Percentiles rank a stretch among this genome's conserved stretches.
Evolutionary conservation across 371 early-diverging fungal species (phyloP).

Genomic region (Actinomortierella ambigua): DNA sequence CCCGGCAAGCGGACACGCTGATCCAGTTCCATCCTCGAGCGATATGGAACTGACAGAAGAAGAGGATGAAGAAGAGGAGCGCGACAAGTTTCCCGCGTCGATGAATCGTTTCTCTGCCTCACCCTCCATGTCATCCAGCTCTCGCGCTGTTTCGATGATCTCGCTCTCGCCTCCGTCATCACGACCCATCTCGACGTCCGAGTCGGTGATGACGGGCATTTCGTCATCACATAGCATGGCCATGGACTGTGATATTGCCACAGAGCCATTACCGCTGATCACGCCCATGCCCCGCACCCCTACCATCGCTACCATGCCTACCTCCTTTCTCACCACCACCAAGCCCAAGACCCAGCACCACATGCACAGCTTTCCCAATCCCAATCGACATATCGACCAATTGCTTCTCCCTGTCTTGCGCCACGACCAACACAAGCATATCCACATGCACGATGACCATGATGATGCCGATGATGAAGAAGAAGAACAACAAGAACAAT

Average conservation of each 20-base stretch:
- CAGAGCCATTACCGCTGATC: too few relatives aligned
- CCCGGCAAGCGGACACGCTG: not conserved
- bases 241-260: not conserved
- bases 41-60: not conserved
- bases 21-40: not conserved
- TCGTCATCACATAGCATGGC: constrained; percentile 16
- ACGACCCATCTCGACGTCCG: too few relatives aligned
- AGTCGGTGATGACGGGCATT: constrained; percentile 9
- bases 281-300: not conserved
- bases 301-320: not conserved
- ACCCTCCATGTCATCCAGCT: constrained; percentile 3
- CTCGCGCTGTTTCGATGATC: not conserved
- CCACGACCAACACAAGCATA: not conserved
- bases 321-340: not conserved
- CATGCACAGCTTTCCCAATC: too few relatives aligned
- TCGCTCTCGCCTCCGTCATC: constrained; percentile 24
- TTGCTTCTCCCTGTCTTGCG: too few relatives aligned
- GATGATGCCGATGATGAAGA: constrained; percentile 6
- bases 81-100: not conserved
- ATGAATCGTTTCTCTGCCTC: constrained; percentile 15
- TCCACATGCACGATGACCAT: not conserved
- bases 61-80: not conserved
- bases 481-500: not conserved
- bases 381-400: too few relatives aligned
- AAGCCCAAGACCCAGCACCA: too few relatives aligned